phyloP scores from a whole-genome alignment of 176 grass and related monocot genomes.

The Eragrostis curvula region DNA sequence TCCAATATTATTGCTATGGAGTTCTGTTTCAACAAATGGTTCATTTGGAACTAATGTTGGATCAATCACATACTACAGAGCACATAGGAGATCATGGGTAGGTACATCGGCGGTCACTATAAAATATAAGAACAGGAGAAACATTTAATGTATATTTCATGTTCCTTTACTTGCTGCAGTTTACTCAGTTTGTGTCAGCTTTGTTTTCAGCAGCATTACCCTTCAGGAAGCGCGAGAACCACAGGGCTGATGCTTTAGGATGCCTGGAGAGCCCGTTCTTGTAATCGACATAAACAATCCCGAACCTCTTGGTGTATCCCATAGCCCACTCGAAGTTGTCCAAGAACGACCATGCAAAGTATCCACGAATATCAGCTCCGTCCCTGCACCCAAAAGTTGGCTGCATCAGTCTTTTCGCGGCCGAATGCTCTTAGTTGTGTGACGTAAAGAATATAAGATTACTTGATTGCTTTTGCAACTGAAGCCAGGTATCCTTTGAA shows the following conservation, averaged over 20 bases:
- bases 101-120: slow-evolving; percentile 10
- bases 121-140: slow-evolving; percentile 37
- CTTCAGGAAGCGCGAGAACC: slow-evolving; percentile 78
- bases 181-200: slow-evolving; percentile 36
- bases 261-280: slow-evolving; percentile 72
- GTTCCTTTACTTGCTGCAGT: slow-evolving; percentile 35
- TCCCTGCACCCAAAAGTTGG: slow-evolving; percentile 54
- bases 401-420: slow-evolving; percentile 18
- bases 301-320: slow-evolving; percentile 84
- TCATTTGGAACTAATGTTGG: neutral
- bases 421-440: neutral
- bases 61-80: neutral
- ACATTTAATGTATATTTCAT: slow-evolving; percentile 23
- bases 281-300: slow-evolving; percentile 80
- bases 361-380: slow-evolving; percentile 67
- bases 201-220: slow-evolving; percentile 29
- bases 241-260: slow-evolving; percentile 66
- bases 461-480: slow-evolving; percentile 83
- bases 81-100: slow-evolving; percentile 6
- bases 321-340: slow-evolving; percentile 87
- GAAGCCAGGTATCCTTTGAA: slow-evolving; percentile 77
- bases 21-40: neutral
- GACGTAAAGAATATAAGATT: slow-evolving; percentile 16
- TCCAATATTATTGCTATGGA: slow-evolving; percentile 19
- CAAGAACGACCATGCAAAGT: slow-evolving; percentile 77